Evolutionary conservation across 1,139 yeast genomes (phyloP).

Genomic region (Nakaseomyces glabratus): DNA sequence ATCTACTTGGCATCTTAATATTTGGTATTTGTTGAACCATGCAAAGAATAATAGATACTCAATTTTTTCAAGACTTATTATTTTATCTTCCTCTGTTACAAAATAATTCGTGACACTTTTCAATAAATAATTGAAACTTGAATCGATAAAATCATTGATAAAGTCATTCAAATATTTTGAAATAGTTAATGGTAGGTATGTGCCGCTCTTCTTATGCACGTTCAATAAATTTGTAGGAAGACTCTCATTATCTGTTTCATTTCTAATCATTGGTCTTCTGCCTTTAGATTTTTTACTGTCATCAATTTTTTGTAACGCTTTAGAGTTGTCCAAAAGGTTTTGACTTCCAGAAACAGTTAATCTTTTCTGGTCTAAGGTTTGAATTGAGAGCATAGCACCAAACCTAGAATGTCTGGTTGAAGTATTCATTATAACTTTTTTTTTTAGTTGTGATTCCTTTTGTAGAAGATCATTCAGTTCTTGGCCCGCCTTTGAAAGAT

Average conservation of each 20-base stretch:
- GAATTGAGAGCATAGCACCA: slow-evolving; percentile 74
- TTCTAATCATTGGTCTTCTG: slow-evolving; percentile 36
- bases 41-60: slow-evolving; percentile 55
- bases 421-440: slow-evolving; percentile 41
- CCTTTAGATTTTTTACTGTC: slow-evolving; percentile 58
- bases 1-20: slow-evolving; percentile 23
- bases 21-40: slow-evolving; percentile 56
- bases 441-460: slow-evolving; percentile 49
- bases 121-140: slow-evolving; percentile 65
- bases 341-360: slow-evolving; percentile 73
- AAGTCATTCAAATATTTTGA: slow-evolving; percentile 37
- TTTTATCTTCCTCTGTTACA: slow-evolving; percentile 38
- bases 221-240: slow-evolving; percentile 27
- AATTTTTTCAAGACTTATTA: slow-evolving; percentile 30
- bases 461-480: slow-evolving; percentile 47
- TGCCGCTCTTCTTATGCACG: slow-evolving; percentile 27
- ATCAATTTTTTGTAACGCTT: slow-evolving; percentile 53
- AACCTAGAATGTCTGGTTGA: slow-evolving; percentile 83
- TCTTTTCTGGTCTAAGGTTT: slow-evolving; percentile 47
- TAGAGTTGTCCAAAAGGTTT: slow-evolving; percentile 42
- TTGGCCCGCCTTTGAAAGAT: slow-evolving; percentile 18
- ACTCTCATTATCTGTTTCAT: slow-evolving; percentile 37
- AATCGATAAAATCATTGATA: slow-evolving; percentile 54
- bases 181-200: slow-evolving; percentile 31
- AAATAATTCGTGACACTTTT: slow-evolving; percentile 43